These are phyloP conservation scores for Geranium incanum DNA, from an alignment of 441 rosid species.

Conservation along the genomic window DNA sequence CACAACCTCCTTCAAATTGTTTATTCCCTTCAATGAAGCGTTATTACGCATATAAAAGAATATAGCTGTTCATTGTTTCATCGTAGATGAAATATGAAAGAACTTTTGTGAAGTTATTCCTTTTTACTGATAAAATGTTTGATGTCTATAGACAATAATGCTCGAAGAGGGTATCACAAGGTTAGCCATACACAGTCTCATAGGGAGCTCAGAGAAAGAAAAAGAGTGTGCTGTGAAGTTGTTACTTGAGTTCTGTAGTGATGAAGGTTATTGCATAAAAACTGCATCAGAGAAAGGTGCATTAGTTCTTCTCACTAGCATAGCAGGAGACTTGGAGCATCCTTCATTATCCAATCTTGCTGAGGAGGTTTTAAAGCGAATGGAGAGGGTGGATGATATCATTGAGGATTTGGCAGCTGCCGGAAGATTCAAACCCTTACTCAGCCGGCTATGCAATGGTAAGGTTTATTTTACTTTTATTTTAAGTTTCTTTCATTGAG, in stretches of 20 bases:
- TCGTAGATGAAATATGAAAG: background rate
- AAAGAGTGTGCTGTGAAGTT: slow-evolving; percentile 36
- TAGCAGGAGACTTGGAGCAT: slow-evolving; percentile 37
- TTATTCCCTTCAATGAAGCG: background rate
- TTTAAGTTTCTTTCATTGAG: background rate
- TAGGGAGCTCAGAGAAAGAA: slow-evolving; percentile 37
- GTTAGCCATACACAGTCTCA: slow-evolving; percentile 33
- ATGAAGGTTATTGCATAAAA: slow-evolving; percentile 30
- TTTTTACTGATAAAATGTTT: slow-evolving; percentile 18
- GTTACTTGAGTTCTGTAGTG: slow-evolving; percentile 29
- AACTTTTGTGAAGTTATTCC: background rate
- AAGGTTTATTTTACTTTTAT: background rate
- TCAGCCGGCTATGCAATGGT: slow-evolving; percentile 30
- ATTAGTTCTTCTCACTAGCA: slow-evolving; percentile 36
- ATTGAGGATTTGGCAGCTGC: slow-evolving; percentile 32
- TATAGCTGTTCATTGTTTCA: background rate
- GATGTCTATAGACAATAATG: slow-evolving; percentile 29
- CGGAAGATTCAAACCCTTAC: slow-evolving; percentile 41
- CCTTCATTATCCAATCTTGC: slow-evolving; percentile 34
- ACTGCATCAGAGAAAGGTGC: slow-evolving; percentile 42
- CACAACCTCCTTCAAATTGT: background rate
- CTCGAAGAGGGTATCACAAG: slow-evolving; percentile 40
- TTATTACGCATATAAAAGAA: background rate
- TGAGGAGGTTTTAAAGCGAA: slow-evolving; percentile 28
- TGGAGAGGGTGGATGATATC: slow-evolving; percentile 31